Conservation (phyloP, 768 basidiomycete genomes). For the Suillus fuscotomentosus region DNA sequence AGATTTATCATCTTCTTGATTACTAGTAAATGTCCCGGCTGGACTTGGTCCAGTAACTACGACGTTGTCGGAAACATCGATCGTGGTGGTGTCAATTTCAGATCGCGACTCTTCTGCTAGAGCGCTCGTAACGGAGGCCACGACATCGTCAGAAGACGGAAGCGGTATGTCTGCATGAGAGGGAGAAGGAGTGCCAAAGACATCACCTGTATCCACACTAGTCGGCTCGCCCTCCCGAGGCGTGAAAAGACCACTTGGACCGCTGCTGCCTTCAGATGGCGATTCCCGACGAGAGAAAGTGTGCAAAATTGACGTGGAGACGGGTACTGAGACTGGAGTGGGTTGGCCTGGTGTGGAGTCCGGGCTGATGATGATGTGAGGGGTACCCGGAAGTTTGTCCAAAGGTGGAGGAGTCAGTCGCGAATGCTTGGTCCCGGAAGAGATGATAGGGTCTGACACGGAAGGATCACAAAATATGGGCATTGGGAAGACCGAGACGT, state of each 20-base stretch:
- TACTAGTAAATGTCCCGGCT: not conserved
- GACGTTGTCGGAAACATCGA: not conserved
- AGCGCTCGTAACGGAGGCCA: constrained; percentile 3
- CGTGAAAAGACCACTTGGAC: constrained; percentile 37
- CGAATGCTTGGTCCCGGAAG: constrained; percentile 4
- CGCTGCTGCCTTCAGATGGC: constrained; percentile 1
- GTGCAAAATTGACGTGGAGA: constrained; percentile 23
- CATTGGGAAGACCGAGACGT: constrained; percentile 25
- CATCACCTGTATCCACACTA: not conserved
- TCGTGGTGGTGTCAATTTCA: not conserved
- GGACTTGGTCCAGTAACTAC: not conserved
- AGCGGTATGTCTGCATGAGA: not conserved
- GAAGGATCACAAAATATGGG: constrained; percentile 41
- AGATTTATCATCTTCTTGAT: not conserved
- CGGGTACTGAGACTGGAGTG: constrained; percentile 12
- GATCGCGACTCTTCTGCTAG: not conserved
- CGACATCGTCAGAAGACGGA: not conserved
- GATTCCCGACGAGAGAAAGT: constrained; percentile 14
- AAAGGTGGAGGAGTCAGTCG: constrained; percentile 12
- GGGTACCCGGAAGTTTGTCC: constrained; percentile 23
- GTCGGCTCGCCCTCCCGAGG: constrained; percentile 21
- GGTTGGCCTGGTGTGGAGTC: constrained; percentile 7
- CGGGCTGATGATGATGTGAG: constrained; percentile 15
- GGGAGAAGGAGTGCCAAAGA: not conserved
- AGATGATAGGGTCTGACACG: constrained; percentile 35